Evolutionary conservation across 495 filamentous ascomycete species (phyloP), one percentile per base, ranked within the genome.

Genomic region (Xylaria nigripes): DNA sequence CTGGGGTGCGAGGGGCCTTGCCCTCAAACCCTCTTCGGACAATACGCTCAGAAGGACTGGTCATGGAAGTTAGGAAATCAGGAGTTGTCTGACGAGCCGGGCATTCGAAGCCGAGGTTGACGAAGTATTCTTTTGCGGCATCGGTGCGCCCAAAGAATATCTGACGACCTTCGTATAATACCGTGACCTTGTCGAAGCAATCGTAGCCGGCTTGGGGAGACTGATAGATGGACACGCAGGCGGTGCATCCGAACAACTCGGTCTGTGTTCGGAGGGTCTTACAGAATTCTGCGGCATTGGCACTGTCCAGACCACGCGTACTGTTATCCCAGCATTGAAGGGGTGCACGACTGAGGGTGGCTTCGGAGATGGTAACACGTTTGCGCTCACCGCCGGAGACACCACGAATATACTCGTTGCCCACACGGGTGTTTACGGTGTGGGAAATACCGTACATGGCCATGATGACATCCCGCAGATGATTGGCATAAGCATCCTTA

Each of bases 291-390:
- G 92, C 68, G 36, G 89, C 88, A 23, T 85, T 92, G 54, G 86
- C 83, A 52, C 81, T 85, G 62, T 94, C 89, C 22, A 94, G 66
- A 56, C 88, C 89, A 67, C 89, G 75, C 6, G 89, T 92, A 55
- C 81, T 86, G 68, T 88, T 87, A 61, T 93, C 89, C 89, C 89
- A 94, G 72, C 86, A 90, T 60, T 88, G 85, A 12, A 94, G 67
- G 0, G 85, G 82, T 21, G 79, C 79, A 7, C 77, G 76, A 41
- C 81, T 83, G 21, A 90, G 70, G 6, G 79, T 77, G 21, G 76
- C 77, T 59, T 93, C 89, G 3, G 86, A 83, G 59, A 93, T 91
- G 68, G 82, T 87, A 45, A 90, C 86, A 56, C 89, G 81, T 71
- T 91, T 92, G 9, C 89, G 68, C 67, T 95, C 89, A 54, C 89